Percentiles rank a stretch among this genome's conserved stretches.
Conservation (phyloP, 352 stramenopile genomes). For the Globisporangium spinosum region DNA sequence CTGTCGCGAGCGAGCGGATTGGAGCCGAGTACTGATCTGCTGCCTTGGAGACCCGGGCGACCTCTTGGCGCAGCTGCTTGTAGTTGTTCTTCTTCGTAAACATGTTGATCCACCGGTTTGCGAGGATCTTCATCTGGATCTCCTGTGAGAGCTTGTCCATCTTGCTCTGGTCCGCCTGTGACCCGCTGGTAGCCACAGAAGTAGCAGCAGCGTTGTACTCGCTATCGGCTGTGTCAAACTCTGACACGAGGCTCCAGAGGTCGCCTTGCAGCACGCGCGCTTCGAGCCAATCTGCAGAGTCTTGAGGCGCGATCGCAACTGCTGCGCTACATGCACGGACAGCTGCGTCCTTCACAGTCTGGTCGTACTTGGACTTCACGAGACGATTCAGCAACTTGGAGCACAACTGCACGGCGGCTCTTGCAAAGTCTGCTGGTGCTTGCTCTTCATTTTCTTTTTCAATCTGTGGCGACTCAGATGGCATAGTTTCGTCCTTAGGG, state of each 20-base stretch:
- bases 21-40: background rate
- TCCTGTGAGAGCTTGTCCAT: conserved; percentile 18
- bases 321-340: conserved; percentile 44
- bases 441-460: background rate
- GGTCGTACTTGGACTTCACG: conserved; percentile 40
- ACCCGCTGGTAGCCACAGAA: background rate
- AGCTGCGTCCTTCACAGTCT: conserved; percentile 30
- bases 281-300: conserved; percentile 28
- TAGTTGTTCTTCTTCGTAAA: conserved; percentile 37
- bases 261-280: conserved; percentile 50
- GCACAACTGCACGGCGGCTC: conserved; percentile 35
- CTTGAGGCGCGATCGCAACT: conserved; percentile 28
- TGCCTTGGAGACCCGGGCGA: conserved; percentile 13
- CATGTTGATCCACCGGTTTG: conserved; percentile 52
- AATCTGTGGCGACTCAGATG: background rate
- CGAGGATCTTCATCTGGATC: conserved; percentile 37
- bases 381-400: conserved; percentile 35
- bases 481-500: background rate
- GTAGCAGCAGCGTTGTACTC: conserved; percentile 35
- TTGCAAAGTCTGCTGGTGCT: conserved; percentile 21
- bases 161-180: background rate
- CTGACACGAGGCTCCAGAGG: conserved; percentile 41
- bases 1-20: conserved; percentile 21
- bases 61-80: conserved; percentile 41
- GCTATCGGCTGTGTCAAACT: conserved; percentile 33